Evolutionary conservation across 768 basidiomycete species (phyloP), one percentile per base, ranked within the genome.

Genomic region (Termitomyces sp.): DNA sequence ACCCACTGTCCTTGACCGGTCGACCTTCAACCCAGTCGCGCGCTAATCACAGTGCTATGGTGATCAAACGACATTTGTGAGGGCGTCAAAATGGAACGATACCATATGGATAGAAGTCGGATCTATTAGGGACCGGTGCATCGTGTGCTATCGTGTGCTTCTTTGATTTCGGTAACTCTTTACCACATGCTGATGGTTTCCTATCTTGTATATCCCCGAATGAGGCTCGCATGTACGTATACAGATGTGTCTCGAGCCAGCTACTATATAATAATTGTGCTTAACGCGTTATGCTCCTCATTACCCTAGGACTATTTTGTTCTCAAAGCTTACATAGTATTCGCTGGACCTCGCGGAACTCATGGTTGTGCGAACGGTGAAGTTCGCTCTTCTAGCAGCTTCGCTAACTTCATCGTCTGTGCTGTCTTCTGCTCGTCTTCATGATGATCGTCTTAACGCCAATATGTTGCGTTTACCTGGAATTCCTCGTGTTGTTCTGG

Each of bases 401-500:
- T 62, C 57, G 27, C 56, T 68, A 12, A 56, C 61, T 24, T 44
- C 64, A 16, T 61, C 63, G 24, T 67, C 59, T n/a, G 63, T 58
- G 43, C 55, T 69, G 13, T 65, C 56, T 22, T 46, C 24, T 41
- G 70, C 68, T n/a, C 59, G 57, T n/a, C 61, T 70, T 14, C 68
- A 64, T n/a, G 75, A 76, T 74, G 74, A 74, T 6, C 73, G 76
- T 22, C 63, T 66, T 10, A 72, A 80, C 49, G 76, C 67, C 36
- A 81, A 79, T 59, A 71, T 78, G 55, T 66, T 71, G 63, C 75
- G 64, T n/a, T 66, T 67, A 1, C 74, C 79, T 1, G 66, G 67
- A 20, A 62, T 79, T 31, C 77, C 79, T 31, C 51, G 64, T 20
- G 67, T 76, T 9, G 55, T 63, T 16, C 46, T 68, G 13, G 63